Evolutionary conservation across 371 early-diverging fungal genomes (phyloP).

Genomic region (Lichtheimia corymbifera): DNA sequence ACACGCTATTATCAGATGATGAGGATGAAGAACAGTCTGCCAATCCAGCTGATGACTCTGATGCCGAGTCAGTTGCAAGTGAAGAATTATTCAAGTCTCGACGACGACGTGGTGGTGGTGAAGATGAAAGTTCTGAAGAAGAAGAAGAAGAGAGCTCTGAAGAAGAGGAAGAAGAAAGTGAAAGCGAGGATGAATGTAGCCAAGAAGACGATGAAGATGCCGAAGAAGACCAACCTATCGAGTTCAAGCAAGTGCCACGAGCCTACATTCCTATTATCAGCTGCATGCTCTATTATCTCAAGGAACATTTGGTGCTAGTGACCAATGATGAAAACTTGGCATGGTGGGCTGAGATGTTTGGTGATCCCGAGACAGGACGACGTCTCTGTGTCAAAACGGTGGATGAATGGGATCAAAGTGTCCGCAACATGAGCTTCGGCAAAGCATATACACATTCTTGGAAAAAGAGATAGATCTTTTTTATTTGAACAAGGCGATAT

Average conservation of each 20-base stretch:
- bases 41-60: slow-evolving; percentile 1
- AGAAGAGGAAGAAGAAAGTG: slow-evolving; percentile 10
- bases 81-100: slow-evolving; percentile 27
- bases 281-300: slow-evolving; percentile 43
- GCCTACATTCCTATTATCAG: slow-evolving; percentile 38
- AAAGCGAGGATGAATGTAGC: slow-evolving; percentile 6
- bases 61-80: slow-evolving; percentile 23
- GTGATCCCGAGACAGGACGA: slow-evolving; percentile 34
- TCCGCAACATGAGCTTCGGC: slow-evolving; percentile 31
- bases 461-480: slow-evolving; percentile 24
- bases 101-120: slow-evolving; percentile 21
- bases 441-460: slow-evolving; percentile 29
- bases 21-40: slow-evolving; percentile 22
- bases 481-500: slow-evolving; percentile 14
- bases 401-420: slow-evolving; percentile 46
- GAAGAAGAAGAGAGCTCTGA: slow-evolving; percentile 10
- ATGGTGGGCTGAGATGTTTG: slow-evolving; percentile 54
- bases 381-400: slow-evolving; percentile 40
- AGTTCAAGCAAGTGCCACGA: slow-evolving; percentile 34
- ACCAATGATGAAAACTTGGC: slow-evolving; percentile 52
- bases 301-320: slow-evolving; percentile 38
- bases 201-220: slow-evolving; percentile 10
- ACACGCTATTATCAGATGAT: slow-evolving; percentile 22
- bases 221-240: slow-evolving; percentile 12
- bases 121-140: slow-evolving; percentile 17